phyloP scores from a whole-genome alignment of 163 green algal species.

The Botryococcus braunii region DNA sequence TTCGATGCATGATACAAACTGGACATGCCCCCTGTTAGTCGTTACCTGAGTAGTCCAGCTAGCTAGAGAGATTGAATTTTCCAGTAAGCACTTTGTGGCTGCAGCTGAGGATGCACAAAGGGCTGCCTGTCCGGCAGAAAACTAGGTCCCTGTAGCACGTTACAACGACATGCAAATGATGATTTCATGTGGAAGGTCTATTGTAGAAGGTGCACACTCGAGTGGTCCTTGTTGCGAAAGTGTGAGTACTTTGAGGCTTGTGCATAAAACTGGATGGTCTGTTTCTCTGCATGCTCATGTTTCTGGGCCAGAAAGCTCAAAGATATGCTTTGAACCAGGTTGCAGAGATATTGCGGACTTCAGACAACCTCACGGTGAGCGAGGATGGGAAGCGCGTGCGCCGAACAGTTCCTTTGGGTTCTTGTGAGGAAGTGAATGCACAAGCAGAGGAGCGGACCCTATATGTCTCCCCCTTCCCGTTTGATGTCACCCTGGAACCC shows the following conservation, averaged over 20 bases:
- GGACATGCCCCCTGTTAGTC: too few species aligned
- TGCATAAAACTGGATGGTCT: conserved; percentile 4
- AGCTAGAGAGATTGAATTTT: too few species aligned
- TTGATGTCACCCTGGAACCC: conserved; percentile 49
- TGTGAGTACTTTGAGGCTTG: not conserved
- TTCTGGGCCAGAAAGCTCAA: too few species aligned
- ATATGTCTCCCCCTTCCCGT: conserved; percentile 70
- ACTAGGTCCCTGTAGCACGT: not conserved
- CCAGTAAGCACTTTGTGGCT: too few species aligned
- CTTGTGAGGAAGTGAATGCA: not conserved
- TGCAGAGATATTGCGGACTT: conserved; percentile 35
- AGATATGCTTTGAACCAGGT: conserved; percentile 32
- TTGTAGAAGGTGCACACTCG: not conserved
- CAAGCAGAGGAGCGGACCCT: conserved; percentile 56
- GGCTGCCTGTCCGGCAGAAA: too few species aligned
- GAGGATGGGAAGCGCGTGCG: conserved; percentile 34
- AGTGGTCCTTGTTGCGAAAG: conserved; percentile 1
- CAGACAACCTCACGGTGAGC: conserved; percentile 28
- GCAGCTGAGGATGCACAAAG: too few species aligned
- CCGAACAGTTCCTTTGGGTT: not conserved
- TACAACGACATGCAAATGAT: not conserved
- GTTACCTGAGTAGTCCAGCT: too few species aligned
- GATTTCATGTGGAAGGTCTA: not conserved
- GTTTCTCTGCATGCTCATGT: not conserved
- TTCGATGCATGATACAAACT: too few species aligned